Base-by-base conservation (phyloP, 495 filamentous ascomycete species). In the Trichocladium uniseriatum region DNA sequence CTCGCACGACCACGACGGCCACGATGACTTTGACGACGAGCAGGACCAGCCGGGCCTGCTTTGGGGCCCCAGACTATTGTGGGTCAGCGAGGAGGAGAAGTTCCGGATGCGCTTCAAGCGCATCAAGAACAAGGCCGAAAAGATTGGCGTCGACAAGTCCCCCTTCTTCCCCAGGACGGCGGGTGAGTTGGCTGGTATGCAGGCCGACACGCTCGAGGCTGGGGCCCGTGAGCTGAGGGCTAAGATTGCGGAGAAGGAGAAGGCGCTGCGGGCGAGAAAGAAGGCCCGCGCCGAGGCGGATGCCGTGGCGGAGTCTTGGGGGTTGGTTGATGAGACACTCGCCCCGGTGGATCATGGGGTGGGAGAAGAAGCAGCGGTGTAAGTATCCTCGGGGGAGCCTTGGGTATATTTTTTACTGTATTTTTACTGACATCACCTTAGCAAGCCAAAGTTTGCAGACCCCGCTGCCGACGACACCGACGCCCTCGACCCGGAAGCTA, bases 161-260 rank as follows among this genome's bases (percentile, higher is more conserved):
- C 44, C 44, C 44, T 47, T 38, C 35, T 47, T 47, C 35, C 44
- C 44, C 7, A 28, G n/a, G 16, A 47, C 44, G 15, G 22, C 15
- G 15, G 44, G 8, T 35, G 44, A 38, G 15, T 38, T 38, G 8
- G 44, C 18, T 10, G 44, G 44, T 9, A 15, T 38, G n/a, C 38
- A 38, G 44, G 44, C 35, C 1, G 44, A 18, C 1, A 29, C 20
- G 15, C 10, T 47, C 1, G 44, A 47, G 24, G 24, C 8, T 0
- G 39, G 5, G 37, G 37, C 36, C 13, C 36, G 36, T 11, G 16
- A 24, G 24, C 45, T 48, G 36, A 1, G 16, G 27, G 27, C 13
- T 15, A 21, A 40, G 37, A 10, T 48, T 6, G 18, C 1, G 3
- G 37, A 21, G 36, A 39, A 10, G 37, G 37, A 48, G 45, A 21